Conservation (phyloP, 495 filamentous ascomycete species). For the Symbiotaphrina buchneri region DNA sequence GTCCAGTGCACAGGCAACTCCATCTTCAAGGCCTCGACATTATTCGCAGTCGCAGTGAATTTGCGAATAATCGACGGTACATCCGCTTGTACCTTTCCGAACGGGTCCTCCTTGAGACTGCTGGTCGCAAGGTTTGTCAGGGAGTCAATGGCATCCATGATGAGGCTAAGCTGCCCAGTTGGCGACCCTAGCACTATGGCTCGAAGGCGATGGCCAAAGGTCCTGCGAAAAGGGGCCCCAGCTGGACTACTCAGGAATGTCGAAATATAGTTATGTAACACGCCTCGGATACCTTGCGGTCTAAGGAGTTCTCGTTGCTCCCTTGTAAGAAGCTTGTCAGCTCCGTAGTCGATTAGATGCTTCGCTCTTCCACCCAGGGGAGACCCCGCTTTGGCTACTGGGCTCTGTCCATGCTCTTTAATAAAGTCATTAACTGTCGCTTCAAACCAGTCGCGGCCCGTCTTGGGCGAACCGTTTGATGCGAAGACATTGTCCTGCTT, state of each 20-base stretch:
- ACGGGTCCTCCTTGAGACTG: constrained; percentile 65
- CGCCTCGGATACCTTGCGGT: too few species aligned
- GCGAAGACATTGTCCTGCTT: constrained; percentile 36
- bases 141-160: constrained; percentile 47
- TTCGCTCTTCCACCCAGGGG: not conserved
- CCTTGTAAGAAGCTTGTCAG: constrained; percentile 16
- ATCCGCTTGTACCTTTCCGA: constrained; percentile 63
- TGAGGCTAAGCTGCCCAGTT: constrained; percentile 34
- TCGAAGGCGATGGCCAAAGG: constrained; percentile 35
- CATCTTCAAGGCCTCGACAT: constrained; percentile 43
- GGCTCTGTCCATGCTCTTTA: constrained; percentile 33
- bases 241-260: constrained; percentile 24
- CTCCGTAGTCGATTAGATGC: constrained; percentile 7
- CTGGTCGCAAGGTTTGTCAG: constrained; percentile 44
- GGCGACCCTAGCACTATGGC: constrained; percentile 46
- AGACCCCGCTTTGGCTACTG: constrained; percentile 5
- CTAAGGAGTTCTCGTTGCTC: constrained; percentile 19
- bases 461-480: constrained; percentile 20
- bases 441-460: constrained; percentile 24
- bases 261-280: constrained; percentile 13
- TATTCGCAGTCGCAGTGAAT: constrained; percentile 39
- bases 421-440: constrained; percentile 28
- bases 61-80: constrained; percentile 48
- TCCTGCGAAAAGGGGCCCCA: constrained; percentile 50
- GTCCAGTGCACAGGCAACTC: constrained; percentile 56